A percentile compares a stretch with the other conserved stretches of the same genome.
These are phyloP conservation scores for Takashimella koratensis DNA, from an alignment of 1,284 basidiomycete genomes.

Conservation along the genomic window DNA sequence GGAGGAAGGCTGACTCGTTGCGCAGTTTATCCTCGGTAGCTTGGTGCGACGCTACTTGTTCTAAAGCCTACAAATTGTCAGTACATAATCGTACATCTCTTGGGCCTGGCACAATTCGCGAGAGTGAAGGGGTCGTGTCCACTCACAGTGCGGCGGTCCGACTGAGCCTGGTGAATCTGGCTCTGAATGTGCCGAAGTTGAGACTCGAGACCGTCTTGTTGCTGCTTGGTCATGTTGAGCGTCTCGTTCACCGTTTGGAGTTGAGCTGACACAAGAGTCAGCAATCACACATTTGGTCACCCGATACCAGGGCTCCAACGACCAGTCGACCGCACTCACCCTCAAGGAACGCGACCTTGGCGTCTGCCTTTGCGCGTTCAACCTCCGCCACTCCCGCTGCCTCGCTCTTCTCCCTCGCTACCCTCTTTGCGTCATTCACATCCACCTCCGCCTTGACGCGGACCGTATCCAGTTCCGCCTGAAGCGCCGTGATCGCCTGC, in stretches of 20 bases:
- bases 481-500: slow-evolving; percentile 28
- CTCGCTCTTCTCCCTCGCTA: slow-evolving; percentile 62
- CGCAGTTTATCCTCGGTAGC: slow-evolving; percentile 70
- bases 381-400: slow-evolving; percentile 65
- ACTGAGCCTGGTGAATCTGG: slow-evolving; percentile 32
- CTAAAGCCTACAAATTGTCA: slow-evolving; percentile 32
- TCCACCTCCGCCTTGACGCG: slow-evolving; percentile 64
- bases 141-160: slow-evolving; percentile 35
- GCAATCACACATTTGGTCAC: not conserved
- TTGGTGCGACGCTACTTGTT: slow-evolving; percentile 48
- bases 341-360: slow-evolving; percentile 66
- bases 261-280: slow-evolving; percentile 39
- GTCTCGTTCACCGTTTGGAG: slow-evolving; percentile 42
- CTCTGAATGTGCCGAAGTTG: slow-evolving; percentile 36
- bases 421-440: slow-evolving; percentile 62
- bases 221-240: slow-evolving; percentile 41
- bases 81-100: not conserved
- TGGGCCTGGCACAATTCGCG: not conserved
- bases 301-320: slow-evolving; percentile 1
- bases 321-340: slow-evolving; percentile 57
- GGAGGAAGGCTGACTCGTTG: slow-evolving; percentile 77
- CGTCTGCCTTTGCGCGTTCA: slow-evolving; percentile 72
- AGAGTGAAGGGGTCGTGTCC: too few species aligned
- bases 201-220: slow-evolving; percentile 32
- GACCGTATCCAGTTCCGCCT: slow-evolving; percentile 59